Evolutionary conservation across 2,329 filamentous ascomycete genomes (phyloP), one percentile per base, ranked within the genome.

Genomic region (Didymella exigua): DNA sequence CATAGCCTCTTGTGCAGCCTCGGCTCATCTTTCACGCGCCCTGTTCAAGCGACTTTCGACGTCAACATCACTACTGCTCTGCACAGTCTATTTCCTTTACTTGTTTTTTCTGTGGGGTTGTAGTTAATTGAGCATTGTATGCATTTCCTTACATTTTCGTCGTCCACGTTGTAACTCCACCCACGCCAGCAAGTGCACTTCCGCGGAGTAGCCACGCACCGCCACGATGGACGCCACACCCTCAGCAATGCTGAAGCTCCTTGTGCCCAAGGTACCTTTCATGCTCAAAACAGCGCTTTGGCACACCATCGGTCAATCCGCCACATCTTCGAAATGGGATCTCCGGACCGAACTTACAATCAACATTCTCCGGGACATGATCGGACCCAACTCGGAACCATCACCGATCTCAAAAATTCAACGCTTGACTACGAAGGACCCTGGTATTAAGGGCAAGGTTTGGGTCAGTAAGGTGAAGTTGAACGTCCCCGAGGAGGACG

Each of bases 381-480:
- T 75, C 5, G 70, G 69, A 1, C 67, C 68, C 3, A 65, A 66
- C 7, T 51, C 62, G 0, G 56, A 58, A n/a, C 59, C 67, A 1
- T 47, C 58, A 2, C 50, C 66, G 2, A 72, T 76, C n/a, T 62
- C 66, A 0, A 70, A 72, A 42, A 40, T 66, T 6, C 93, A 97
- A 74, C 78, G 76, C 36, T 65, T 84, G n/a, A 83, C 84, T 1
- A 76, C 84, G 38, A 84, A 80, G 53, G 88, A 89, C 49, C 83
- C 83, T 0, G 86, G 85, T 0, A 79, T 96, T 68, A 92, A 90
- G 70, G 91, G 91, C 3, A 84, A 84, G 38, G 86, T 95, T 61
- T 97, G 93, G 93, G 81, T 96, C 21, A 88, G 87, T 65, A 89
- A 85, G 49, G 87, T 89, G 36, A 84, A 82, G 0, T 77, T 91